Evolutionary conservation across 768 basidiomycete species (phyloP), one percentile per base, ranked within the genome.

Genomic region (Tylopilus felleus): DNA sequence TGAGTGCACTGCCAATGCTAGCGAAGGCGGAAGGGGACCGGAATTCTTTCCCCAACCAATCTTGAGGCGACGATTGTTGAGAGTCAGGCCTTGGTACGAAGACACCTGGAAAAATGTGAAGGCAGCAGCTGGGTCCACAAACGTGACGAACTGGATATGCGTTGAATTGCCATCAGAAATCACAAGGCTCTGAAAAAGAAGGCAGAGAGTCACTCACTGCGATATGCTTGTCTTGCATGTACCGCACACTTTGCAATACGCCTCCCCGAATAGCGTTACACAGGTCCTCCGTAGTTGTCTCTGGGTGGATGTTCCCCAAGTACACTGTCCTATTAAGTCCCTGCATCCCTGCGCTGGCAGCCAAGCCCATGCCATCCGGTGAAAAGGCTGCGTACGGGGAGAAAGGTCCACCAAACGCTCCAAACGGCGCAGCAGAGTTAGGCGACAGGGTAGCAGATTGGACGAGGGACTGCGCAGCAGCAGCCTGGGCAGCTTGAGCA

Each of bases 21-120:
- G 78, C 2, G 85, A 81, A 16, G 94, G 88, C 17, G 86, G 81
- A 16, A 96, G 77, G 17, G 93, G 88, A 6, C 93, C 94, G 16
- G 92, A 86, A 65, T 90, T 90, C 80, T 96, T 98, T 53, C 96
- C 96, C 97, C 96, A 99, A 44, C 96, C 95, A 61, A 98, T 85
- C 77, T 98, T 98, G 58, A 98, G 81, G 25, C 94, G 85, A 40
- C 95, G 87, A 71, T 93, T 92, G 76, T 93, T 95, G 54, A 98
- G 77, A 22, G 88, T 92, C 51, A 99, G 76, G 7, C 95, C 94
- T 60, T 93, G 88, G 67, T 85, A 88, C 1, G 87, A 85, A 16
- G 96, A 93, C 35, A 93, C 86, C 65, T 96, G 90, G 82, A 84
- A 94, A 79, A 99, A 98, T 10, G 90, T 89, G 65, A 92, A 87